Base-by-base conservation (phyloP, 495 filamentous ascomycete species). In the Chaetomium fimeti region DNA sequence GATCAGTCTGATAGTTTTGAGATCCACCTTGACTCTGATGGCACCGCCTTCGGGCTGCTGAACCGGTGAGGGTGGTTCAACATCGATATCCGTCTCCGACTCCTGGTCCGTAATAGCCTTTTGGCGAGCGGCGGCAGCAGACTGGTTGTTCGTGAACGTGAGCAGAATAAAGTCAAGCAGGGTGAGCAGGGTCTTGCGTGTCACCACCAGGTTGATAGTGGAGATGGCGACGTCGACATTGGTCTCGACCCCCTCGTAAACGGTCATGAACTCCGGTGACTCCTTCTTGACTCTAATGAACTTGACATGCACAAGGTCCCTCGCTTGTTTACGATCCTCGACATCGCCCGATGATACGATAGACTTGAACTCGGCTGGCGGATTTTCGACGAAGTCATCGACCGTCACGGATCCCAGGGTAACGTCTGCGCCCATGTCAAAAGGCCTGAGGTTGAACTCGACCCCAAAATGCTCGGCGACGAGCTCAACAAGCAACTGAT, bases 81-180 rank as follows among this genome's bases (percentile, higher is more conserved):
- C 60, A 11, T 61, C 75, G 59, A 79, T 70, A 24, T 76, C 75
- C 59, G 78, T 69, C 48, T 75, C 69, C 27, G 73, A 67, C 9
- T 77, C 79, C 18, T 65, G 48, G 54, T 78, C 73, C 36, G 76
- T 74, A 25, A 80, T 68, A 9, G 68, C 78, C 42, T 72, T 70
- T 54, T 69, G 68, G 48, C 75, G 71, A 5, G 72, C 71, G 28
- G 61, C 72, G 68, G 63, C 78, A 4, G 72, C 65, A 68, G 66
- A 67, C 66, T 66, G 80, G 24, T 87, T 84, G 68, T 88, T 90
- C 6, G 94, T 90, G 71, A 98, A 98, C 0, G 94, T 98, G 58
- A 92, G 79, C n/a, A 98, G 85, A 51, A 96, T 85, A 71, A 98
- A 98, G 76, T 98, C 94, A 60, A 98, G 77, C n/a, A 98, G 81